Evolutionary conservation across 2,329 filamentous ascomycete genomes (phyloP).

Genomic region (Aureobasidium sp.): DNA sequence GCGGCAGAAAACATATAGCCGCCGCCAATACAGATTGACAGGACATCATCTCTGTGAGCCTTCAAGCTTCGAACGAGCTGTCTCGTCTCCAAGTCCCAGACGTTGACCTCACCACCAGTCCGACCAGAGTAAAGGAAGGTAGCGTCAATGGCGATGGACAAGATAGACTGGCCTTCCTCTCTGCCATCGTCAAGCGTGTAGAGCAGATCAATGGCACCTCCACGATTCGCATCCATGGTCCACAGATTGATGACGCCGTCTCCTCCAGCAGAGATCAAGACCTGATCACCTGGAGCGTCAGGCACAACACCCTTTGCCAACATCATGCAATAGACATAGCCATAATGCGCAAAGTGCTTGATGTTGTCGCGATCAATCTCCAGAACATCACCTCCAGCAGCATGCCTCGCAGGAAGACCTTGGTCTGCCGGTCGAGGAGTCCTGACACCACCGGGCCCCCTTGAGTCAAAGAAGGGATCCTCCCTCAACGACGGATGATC

Average conservation of each 20-base stretch:
- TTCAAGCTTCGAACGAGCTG: slow-evolving; percentile 84
- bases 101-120: slow-evolving; percentile 76
- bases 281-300: slow-evolving; percentile 64
- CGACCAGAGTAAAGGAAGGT: slow-evolving; percentile 90
- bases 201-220: slow-evolving; percentile 60
- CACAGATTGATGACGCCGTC: slow-evolving; percentile 95
- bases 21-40: slow-evolving; percentile 77
- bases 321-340: slow-evolving; percentile 95
- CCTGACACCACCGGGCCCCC: slow-evolving; percentile 70
- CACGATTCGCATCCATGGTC: slow-evolving; percentile 56
- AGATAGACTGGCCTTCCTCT: slow-evolving; percentile 51
- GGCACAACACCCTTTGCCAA: slow-evolving; percentile 65
- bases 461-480: slow-evolving; percentile 88
- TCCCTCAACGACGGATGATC: slow-evolving; percentile 68
- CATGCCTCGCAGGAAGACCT: slow-evolving; percentile 40
- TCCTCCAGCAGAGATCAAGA: slow-evolving; percentile 82
- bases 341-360: slow-evolving; percentile 83
- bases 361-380: slow-evolving; percentile 78
- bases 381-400: slow-evolving; percentile 56
- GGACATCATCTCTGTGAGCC: slow-evolving; percentile 71
- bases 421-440: slow-evolving; percentile 62
- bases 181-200: slow-evolving; percentile 55
- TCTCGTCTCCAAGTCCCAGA: slow-evolving; percentile 93
- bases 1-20: slow-evolving; percentile 81
- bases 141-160: slow-evolving; percentile 79